Evolutionary conservation across 2,329 filamentous ascomycete species (phyloP).

Genomic region (Diplodia intermedia): DNA sequence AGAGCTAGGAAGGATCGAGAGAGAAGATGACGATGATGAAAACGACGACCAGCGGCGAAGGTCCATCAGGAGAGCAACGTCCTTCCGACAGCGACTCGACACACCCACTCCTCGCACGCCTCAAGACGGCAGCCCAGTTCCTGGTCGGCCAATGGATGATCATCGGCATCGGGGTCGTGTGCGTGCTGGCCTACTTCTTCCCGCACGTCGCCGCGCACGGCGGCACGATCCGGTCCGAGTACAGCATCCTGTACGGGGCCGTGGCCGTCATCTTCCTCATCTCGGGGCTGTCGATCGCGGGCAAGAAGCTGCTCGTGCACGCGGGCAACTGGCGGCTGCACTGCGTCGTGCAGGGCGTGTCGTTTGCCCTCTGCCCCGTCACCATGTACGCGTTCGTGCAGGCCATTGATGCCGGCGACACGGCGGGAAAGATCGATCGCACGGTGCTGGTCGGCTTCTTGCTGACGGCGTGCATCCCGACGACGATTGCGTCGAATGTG

Average conservation of each 20-base stretch:
- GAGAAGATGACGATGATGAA: constrained; percentile 2
- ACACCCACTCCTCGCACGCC: not conserved
- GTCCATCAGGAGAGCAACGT: not conserved
- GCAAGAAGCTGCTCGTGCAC: constrained; percentile 25
- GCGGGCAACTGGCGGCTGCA: constrained; percentile 32
- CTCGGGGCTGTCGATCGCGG: constrained; percentile 24
- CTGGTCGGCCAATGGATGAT: constrained; percentile 30
- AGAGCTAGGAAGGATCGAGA: not conserved
- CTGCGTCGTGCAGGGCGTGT: constrained; percentile 29
- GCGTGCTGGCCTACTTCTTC: constrained; percentile 30
- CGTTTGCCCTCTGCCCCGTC: constrained; percentile 22
- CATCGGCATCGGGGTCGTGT: constrained; percentile 29
- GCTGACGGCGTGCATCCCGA: constrained; percentile 32
- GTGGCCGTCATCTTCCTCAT: constrained; percentile 32
- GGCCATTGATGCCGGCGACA: constrained; percentile 22
- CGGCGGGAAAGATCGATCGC: constrained; percentile 18
- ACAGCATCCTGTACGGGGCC: constrained; percentile 33
- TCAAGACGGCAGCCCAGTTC: not conserved
- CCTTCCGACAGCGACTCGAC: not conserved
- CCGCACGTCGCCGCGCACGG: constrained; percentile 30
- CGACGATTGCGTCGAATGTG: constrained; percentile 31
- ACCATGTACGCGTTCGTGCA: constrained; percentile 29
- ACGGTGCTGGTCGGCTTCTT: constrained; percentile 28
- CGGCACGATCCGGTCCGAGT: constrained; percentile 29
- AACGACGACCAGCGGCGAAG: constrained; percentile 1